Percentiles rank a stretch among this genome's conserved stretches.
phyloP scores from a whole-genome alignment of 192 early-diverging fungal species.

The Phlyctochytrium bullatum region DNA sequence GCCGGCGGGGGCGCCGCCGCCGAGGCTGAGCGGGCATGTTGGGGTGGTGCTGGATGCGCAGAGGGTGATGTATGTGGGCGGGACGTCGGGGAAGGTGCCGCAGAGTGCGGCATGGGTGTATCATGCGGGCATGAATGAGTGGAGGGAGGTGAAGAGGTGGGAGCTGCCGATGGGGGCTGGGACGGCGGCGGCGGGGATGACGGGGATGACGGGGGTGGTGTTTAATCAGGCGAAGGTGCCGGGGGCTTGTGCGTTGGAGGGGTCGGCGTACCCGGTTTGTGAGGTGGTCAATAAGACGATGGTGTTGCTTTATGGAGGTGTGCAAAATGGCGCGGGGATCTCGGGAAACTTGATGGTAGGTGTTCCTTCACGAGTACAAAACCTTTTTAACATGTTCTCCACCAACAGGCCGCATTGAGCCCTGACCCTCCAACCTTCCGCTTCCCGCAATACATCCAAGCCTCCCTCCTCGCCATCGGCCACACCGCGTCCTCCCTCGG shows the following conservation, averaged over 20 bases:
- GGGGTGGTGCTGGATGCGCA: not conserved
- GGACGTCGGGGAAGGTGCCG: not conserved
- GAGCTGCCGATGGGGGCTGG: not conserved
- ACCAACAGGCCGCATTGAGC: not conserved
- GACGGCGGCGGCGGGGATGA: not conserved
- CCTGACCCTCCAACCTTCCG: not conserved
- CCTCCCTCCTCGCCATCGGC: constrained; percentile 3
- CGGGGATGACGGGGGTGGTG: constrained; percentile 2
- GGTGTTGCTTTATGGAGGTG: constrained; percentile 12
- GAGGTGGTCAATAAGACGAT: constrained; percentile 1
- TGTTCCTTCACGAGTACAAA: not conserved
- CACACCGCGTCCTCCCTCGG: constrained; percentile 3
- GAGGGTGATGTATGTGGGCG: constrained; percentile 10
- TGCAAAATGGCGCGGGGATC: not conserved
- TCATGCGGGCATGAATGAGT: constrained; percentile 9
- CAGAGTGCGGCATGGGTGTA: constrained; percentile 6
- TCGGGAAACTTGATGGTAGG: constrained; percentile 5
- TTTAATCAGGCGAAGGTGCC: not conserved
- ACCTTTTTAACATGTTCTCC: not conserved
- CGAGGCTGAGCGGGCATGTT: not conserved
- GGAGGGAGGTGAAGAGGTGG: not conserved
- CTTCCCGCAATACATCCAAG: constrained; percentile 2
- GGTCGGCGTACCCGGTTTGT: not conserved
- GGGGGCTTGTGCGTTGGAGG: not conserved
- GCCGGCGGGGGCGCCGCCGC: not conserved